These are phyloP conservation scores for Ascochyta pisi DNA, from an alignment of 2,329 filamentous ascomycete species.

Conservation along the genomic window DNA sequence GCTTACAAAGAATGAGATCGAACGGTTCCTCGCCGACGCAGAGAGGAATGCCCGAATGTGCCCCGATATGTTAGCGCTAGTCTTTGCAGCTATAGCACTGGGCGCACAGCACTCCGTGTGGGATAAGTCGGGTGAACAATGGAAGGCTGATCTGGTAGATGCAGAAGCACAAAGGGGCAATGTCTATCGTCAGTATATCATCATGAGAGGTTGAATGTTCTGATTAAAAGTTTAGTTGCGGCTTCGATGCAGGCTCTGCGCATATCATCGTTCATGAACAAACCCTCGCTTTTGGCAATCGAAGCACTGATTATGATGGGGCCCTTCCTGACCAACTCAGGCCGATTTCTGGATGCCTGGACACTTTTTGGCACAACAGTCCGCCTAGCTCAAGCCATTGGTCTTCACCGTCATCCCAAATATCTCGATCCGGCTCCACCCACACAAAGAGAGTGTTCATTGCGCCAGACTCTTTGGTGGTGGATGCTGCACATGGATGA, in stretches of 20 bases:
- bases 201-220: not conserved
- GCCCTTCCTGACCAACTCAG: constrained; percentile 58
- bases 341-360: constrained; percentile 59
- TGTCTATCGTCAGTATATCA: constrained; percentile 52
- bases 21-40: constrained; percentile 53
- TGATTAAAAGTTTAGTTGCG: constrained; percentile 47
- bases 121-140: constrained; percentile 50
- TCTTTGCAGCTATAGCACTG: constrained; percentile 57
- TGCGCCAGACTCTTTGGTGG: constrained; percentile 58
- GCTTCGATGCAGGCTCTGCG: constrained; percentile 60
- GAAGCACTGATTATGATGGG: constrained; percentile 58
- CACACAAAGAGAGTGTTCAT: constrained; percentile 49
- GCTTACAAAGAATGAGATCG: constrained; percentile 53
- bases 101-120: constrained; percentile 56
- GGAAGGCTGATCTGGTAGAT: constrained; percentile 48
- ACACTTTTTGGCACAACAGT: constrained; percentile 59
- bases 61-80: constrained; percentile 57
- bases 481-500: constrained; percentile 62
- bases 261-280: constrained; percentile 57
- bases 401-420: constrained; percentile 58
- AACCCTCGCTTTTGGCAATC: constrained; percentile 55
- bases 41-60: constrained; percentile 52
- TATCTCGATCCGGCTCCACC: constrained; percentile 53
- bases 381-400: constrained; percentile 57
- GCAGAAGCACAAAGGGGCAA: constrained; percentile 49